Percentiles rank a stretch among this genome's conserved stretches.
Conservation (phyloP, 2,329 filamentous ascomycete genomes). For the Epichloe aotearoae region DNA sequence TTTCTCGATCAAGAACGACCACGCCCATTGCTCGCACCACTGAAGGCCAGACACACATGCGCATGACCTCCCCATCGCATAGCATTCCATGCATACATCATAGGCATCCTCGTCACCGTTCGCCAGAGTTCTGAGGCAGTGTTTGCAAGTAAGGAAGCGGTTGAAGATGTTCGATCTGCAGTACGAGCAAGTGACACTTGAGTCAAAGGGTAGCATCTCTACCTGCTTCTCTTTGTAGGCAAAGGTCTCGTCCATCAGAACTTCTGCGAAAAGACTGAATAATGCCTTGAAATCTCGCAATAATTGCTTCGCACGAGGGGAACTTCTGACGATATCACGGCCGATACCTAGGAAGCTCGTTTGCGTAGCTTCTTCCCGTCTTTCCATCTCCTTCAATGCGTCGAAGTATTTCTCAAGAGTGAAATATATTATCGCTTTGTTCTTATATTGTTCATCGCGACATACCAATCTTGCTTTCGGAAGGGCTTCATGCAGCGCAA, state of each 20-base stretch:
- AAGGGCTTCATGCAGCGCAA: conserved; percentile 76
- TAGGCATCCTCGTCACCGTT: conserved; percentile 71
- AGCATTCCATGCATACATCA: conserved; percentile 97
- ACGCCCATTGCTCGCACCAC: conserved; percentile 90
- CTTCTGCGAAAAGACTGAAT: conserved; percentile 62
- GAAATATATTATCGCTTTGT: conserved; percentile 89
- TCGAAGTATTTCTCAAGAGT: conserved; percentile 66
- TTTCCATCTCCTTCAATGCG: conserved; percentile 42
- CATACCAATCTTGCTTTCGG: conserved; percentile 84
- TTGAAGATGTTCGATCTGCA: conserved; percentile 97
- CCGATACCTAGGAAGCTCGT: conserved; percentile 35
- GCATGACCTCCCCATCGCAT: conserved; percentile 92
- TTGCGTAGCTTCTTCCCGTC: conserved; percentile 30
- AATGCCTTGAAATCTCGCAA: conserved; percentile 70
- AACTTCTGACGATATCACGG: conserved; percentile 29
- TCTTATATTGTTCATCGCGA: conserved; percentile 96
- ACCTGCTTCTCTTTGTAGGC: conserved; percentile 55
- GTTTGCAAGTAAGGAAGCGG: conserved; percentile 81
- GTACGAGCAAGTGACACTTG: conserved; percentile 89
- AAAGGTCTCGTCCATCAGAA: conserved; percentile 81
- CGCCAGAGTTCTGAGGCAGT: conserved; percentile 56
- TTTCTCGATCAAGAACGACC: conserved; percentile 61
- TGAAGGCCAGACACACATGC: conserved; percentile 70
- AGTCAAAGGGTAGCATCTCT: conserved; percentile 72
- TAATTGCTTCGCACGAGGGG: conserved; percentile 49